Conservation (phyloP, 129 eudicot genomes). For the Sambucus nigra region DNA sequence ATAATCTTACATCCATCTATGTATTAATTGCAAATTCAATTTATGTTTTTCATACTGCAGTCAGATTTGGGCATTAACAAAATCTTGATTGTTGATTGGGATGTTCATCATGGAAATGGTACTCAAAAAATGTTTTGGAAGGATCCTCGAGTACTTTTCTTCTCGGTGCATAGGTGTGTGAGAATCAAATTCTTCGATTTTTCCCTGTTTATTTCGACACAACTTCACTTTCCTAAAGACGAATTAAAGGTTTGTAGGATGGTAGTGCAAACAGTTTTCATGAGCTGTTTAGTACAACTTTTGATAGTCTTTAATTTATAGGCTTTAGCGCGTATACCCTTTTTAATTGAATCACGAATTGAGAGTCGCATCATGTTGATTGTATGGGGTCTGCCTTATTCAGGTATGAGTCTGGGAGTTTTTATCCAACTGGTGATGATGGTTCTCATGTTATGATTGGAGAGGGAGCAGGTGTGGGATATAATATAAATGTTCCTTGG, state of each 20-base stretch:
- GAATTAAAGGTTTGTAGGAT: background rate
- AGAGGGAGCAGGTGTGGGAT: constrained; percentile 75
- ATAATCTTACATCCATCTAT: background rate
- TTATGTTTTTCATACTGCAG: constrained; percentile 24
- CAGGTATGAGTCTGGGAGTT: constrained; percentile 76
- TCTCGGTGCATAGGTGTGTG: constrained; percentile 90
- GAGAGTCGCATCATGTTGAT: constrained; percentile 7
- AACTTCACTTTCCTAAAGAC: too few species aligned
- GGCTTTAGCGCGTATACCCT: background rate
- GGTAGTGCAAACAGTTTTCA: background rate
- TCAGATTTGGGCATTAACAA: constrained; percentile 61
- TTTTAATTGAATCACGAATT: background rate
- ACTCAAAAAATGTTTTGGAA: constrained; percentile 85
- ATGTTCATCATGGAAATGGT: constrained; percentile 98
- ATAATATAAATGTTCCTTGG: constrained; percentile 96
- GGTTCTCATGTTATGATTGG: constrained; percentile 80
- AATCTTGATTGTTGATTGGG: constrained; percentile 95
- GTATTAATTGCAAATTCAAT: background rate
- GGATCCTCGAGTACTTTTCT: constrained; percentile 79
- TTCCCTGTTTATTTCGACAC: background rate
- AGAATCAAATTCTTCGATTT: background rate
- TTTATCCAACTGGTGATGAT: constrained; percentile 72
- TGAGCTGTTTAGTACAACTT: background rate
- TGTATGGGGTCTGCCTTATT: constrained; percentile 5
- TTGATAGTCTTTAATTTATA: too few species aligned